Conservation (phyloP, 352 stramenopile genomes). For the Phytophthora niederhauseri region DNA sequence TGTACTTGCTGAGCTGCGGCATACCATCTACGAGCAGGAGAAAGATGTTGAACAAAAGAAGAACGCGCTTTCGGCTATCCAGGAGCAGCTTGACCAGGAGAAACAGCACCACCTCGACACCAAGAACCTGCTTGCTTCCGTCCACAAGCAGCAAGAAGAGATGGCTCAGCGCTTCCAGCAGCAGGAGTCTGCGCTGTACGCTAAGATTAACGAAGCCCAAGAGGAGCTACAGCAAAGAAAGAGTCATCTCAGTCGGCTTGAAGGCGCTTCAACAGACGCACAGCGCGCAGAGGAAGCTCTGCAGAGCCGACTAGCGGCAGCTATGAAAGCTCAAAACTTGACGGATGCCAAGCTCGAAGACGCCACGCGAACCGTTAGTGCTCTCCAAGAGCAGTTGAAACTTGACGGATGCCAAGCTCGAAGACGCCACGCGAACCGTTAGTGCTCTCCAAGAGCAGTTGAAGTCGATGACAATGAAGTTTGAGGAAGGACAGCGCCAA, state of each 20-base stretch:
- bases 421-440: slow-evolving; percentile 28
- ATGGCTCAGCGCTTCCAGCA: slow-evolving; percentile 28
- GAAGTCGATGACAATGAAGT: slow-evolving; percentile 14
- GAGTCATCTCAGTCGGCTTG: slow-evolving; percentile 17
- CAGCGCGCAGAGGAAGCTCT: slow-evolving; percentile 30
- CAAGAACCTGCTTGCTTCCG: slow-evolving; percentile 24
- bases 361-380: slow-evolving; percentile 19
- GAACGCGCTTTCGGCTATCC: slow-evolving; percentile 3
- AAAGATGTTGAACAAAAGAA: slow-evolving; percentile 50
- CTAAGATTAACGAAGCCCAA: slow-evolving; percentile 37
- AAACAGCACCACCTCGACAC: slow-evolving; percentile 26
- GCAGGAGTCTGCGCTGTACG: slow-evolving; percentile 35
- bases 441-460: slow-evolving; percentile 29
- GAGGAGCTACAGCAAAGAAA: slow-evolving; percentile 38
- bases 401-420: slow-evolving; percentile 27
- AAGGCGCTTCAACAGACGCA: slow-evolving; percentile 18
- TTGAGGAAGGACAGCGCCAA: slow-evolving; percentile 26
- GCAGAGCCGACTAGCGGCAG: slow-evolving; percentile 23
- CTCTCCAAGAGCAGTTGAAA: slow-evolving; percentile 31
- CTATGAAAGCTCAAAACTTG: slow-evolving; percentile 34
- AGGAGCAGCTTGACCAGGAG: slow-evolving; percentile 37
- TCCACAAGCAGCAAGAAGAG: slow-evolving; percentile 29
- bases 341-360: slow-evolving; percentile 36
- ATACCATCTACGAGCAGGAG: slow-evolving; percentile 81
- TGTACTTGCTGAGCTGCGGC: slow-evolving; percentile 73